Percentiles rank a stretch among this genome's conserved stretches.
These are phyloP conservation scores for Phialophora chinensis DNA, from an alignment of 2,329 filamentous ascomycete genomes.

Conservation along the genomic window DNA sequence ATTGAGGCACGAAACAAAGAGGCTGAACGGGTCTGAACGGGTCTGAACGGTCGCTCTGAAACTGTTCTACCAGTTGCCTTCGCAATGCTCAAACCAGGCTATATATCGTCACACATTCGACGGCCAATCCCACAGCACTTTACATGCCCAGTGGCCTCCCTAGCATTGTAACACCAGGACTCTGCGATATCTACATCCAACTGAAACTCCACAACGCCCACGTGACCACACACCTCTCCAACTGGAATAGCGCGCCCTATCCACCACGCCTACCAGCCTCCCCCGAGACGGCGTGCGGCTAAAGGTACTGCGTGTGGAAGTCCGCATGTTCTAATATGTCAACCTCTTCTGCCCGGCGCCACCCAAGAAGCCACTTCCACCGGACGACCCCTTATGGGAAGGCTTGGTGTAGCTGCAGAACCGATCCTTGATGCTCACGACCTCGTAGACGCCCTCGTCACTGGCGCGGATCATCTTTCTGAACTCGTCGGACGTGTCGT, in stretches of 20 bases:
- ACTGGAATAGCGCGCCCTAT: not conserved
- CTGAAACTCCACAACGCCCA: not conserved
- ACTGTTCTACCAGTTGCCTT: not conserved
- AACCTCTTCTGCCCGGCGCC: constrained; percentile 32
- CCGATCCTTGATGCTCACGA: constrained; percentile 92
- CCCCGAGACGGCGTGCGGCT: not conserved
- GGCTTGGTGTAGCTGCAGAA: constrained; percentile 85
- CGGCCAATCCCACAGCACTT: not conserved
- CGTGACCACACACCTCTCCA: not conserved
- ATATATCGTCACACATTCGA: not conserved
- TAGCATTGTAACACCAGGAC: not conserved
- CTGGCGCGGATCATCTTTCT: constrained; percentile 81
- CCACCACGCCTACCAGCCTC: not conserved
- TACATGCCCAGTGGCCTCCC: not conserved
- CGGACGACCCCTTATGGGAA: constrained; percentile 48
- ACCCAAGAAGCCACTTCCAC: constrained; percentile 12
- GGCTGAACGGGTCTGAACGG: not conserved
- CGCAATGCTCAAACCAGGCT: not conserved
- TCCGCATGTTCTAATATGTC: constrained; percentile 19
- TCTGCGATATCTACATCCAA: not conserved
- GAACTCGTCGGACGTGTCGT: constrained; percentile 82
- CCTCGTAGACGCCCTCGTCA: constrained; percentile 96
- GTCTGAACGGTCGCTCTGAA: not conserved
- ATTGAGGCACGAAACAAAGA: not conserved
- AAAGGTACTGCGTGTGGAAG: not conserved